phyloP scores from a whole-genome alignment of 2,329 filamentous ascomycete genomes.

The Chaetomiaceae sp. region DNA sequence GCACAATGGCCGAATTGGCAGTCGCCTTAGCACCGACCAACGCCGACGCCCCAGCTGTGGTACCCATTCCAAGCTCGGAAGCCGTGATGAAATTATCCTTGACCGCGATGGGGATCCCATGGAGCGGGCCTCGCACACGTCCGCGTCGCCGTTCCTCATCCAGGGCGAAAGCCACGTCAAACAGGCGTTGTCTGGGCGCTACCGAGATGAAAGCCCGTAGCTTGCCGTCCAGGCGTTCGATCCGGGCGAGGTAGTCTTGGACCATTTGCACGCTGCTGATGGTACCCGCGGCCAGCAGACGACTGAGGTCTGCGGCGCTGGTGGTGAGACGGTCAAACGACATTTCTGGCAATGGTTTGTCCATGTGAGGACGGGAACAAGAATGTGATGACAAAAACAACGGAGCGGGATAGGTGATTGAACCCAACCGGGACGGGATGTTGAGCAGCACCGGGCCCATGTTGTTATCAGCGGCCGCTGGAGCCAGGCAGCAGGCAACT shows the following conservation, averaged over 20 bases:
- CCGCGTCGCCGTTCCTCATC: not conserved
- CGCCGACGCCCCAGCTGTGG: not conserved
- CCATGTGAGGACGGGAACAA: too few species aligned
- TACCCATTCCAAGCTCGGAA: not conserved
- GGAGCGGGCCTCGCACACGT: not conserved
- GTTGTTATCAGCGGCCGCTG: too few species aligned
- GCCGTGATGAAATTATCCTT: conserved; percentile 3
- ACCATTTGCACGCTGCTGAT: not conserved
- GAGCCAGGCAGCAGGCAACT: too few species aligned
- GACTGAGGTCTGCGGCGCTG: not conserved
- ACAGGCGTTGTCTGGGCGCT: not conserved
- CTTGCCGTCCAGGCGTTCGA: not conserved
- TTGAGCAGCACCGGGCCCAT: too few species aligned
- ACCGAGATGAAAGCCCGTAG: not conserved
- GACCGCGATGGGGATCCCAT: conserved; percentile 3
- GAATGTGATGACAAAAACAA: too few species aligned
- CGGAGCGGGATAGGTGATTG: too few species aligned
- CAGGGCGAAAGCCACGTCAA: not conserved
- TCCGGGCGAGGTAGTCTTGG: not conserved
- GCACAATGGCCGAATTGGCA: not conserved
- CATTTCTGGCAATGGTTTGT: not conserved
- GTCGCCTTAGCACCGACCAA: not conserved
- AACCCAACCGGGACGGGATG: too few species aligned
- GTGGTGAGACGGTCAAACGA: not conserved
- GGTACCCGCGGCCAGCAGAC: not conserved